Percentiles rank a stretch among this genome's conserved stretches.
Evolutionary conservation across 495 filamentous ascomycete genomes (phyloP).

Genomic region (Evernia prunastri): DNA sequence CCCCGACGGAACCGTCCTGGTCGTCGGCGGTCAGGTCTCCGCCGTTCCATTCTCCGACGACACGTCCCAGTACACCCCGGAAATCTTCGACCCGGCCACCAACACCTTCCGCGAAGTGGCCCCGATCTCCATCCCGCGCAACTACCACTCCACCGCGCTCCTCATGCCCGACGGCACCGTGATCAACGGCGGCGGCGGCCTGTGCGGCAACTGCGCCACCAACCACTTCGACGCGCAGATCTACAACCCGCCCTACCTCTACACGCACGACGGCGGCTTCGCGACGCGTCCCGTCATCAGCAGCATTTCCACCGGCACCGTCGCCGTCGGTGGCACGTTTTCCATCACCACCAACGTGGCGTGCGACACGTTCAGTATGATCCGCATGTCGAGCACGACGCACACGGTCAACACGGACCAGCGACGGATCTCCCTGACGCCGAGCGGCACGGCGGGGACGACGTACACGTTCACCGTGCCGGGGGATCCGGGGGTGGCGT

Average conservation of each 20-base stretch:
- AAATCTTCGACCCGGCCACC: slow-evolving; percentile 39
- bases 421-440: slow-evolving; percentile 36
- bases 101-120: slow-evolving; percentile 35
- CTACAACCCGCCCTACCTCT: slow-evolving; percentile 43
- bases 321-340: slow-evolving; percentile 33
- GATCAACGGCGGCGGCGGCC: slow-evolving; percentile 45
- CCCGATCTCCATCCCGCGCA: slow-evolving; percentile 36
- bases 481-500: slow-evolving; percentile 36
- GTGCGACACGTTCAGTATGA: slow-evolving; percentile 27
- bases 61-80: slow-evolving; percentile 34
- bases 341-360: slow-evolving; percentile 32
- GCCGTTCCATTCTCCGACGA: slow-evolving; percentile 40
- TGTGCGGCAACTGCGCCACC: slow-evolving; percentile 39
- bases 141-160: slow-evolving; percentile 45
- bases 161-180: slow-evolving; percentile 49
- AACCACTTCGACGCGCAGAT: slow-evolving; percentile 50
- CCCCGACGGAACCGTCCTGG: slow-evolving; percentile 41
- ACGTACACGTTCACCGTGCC: slow-evolving; percentile 34
- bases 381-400: slow-evolving; percentile 34
- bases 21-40: slow-evolving; percentile 43
- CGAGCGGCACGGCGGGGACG: background rate
- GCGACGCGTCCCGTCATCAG: slow-evolving; percentile 36
- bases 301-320: slow-evolving; percentile 22
- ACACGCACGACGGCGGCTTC: slow-evolving; percentile 34
- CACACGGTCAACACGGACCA: slow-evolving; percentile 49